These are phyloP conservation scores for Alternaria viburni DNA, from an alignment of 2,329 filamentous ascomycete genomes.

Conservation along the genomic window DNA sequence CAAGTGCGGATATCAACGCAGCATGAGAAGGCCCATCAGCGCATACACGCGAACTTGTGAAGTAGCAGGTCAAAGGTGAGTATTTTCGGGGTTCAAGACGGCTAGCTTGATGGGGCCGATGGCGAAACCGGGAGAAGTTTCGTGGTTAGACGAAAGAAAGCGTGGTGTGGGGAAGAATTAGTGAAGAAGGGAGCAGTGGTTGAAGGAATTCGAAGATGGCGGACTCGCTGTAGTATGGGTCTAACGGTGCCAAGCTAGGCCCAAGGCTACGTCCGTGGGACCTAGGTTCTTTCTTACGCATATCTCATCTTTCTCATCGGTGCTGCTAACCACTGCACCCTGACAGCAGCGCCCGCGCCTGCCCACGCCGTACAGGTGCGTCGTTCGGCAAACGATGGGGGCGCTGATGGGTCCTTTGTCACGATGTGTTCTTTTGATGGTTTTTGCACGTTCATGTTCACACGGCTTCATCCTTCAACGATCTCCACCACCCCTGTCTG, in stretches of 20 bases:
- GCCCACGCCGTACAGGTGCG: constrained; percentile 15
- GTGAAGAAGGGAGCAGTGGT: constrained; percentile 31
- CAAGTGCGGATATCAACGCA: constrained; percentile 45
- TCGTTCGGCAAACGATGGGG: constrained; percentile 1
- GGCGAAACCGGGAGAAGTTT: constrained; percentile 15
- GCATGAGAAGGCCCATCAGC: constrained; percentile 44
- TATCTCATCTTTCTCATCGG: constrained; percentile 28
- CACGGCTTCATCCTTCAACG: constrained; percentile 14
- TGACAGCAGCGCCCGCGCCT: constrained; percentile 13
- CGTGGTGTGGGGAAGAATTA: constrained; percentile 19
- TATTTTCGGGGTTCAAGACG: constrained; percentile 12
- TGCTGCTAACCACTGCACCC: constrained; percentile 14
- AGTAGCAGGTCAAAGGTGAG: constrained; percentile 22
- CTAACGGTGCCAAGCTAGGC: constrained; percentile 26
- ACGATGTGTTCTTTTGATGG: constrained; percentile 7
- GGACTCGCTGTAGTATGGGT: constrained; percentile 24
- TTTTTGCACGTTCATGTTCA: constrained; percentile 16
- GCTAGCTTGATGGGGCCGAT: constrained; percentile 25
- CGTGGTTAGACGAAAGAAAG: constrained; percentile 15
- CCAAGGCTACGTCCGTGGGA: constrained; percentile 28
- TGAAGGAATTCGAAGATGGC: constrained; percentile 33
- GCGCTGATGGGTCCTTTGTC: constrained; percentile 4
- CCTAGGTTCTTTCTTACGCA: constrained; percentile 32
- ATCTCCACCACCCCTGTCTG: constrained; percentile 17
- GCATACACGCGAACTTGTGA: constrained; percentile 40